Percentiles rank a stretch among this genome's conserved stretches.
phyloP scores from a whole-genome alignment of 176 grass and related monocot genomes.

The Phyllostachys edulis region DNA sequence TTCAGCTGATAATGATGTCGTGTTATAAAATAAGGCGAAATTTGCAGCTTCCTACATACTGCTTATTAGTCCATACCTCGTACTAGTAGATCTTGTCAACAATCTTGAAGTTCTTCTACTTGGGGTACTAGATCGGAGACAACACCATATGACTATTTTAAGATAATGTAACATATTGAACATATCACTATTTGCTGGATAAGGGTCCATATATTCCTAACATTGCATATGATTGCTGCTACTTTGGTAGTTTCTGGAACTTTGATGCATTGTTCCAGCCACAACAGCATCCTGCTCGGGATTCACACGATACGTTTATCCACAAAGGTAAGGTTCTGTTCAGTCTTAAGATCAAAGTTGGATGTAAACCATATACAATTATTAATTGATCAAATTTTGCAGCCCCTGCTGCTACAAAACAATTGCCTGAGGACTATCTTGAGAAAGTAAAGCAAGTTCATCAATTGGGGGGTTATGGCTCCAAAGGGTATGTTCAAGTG shows the following conservation, averaged over 20 bases:
- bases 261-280: constrained; percentile 96
- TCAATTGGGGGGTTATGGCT: constrained; percentile 81
- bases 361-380: background rate
- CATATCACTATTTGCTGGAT: background rate
- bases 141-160: background rate
- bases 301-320: constrained; percentile 98
- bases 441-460: constrained; percentile 85
- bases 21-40: constrained; percentile 11
- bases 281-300: constrained; percentile 96
- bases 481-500: constrained; percentile 72
- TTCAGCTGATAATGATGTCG: background rate
- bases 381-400: constrained; percentile 35
- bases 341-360: background rate
- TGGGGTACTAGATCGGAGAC: background rate
- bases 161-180: background rate
- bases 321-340: constrained; percentile 55
- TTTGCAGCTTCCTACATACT: background rate
- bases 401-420: constrained; percentile 61
- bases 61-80: background rate
- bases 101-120: background rate
- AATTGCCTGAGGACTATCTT: constrained; percentile 88
- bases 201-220: background rate
- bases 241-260: constrained; percentile 86
- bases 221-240: background rate
- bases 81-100: background rate